phyloP scores from a whole-genome alignment of 1,284 basidiomycete species.

The Austroboletus niveus region DNA sequence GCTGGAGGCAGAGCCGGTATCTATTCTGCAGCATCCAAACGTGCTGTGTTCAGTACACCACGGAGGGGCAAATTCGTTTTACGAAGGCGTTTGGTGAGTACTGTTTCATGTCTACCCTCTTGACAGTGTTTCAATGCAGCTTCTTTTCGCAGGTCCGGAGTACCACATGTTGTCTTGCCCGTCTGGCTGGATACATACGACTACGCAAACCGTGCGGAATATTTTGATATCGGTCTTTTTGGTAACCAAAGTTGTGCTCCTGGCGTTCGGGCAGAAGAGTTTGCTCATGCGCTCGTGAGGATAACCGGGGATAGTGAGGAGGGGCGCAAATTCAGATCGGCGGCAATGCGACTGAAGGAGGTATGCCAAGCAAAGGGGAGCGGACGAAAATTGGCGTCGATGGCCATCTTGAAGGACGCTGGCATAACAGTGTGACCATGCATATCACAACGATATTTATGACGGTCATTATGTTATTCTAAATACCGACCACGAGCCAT shows the following conservation, averaged over 20 bases:
- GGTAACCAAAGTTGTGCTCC: slow-evolving; percentile 8
- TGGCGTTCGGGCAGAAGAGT: slow-evolving; percentile 9
- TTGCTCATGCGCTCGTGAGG: slow-evolving; percentile 8
- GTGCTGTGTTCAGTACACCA: slow-evolving; percentile 16
- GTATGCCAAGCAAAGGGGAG: slow-evolving; percentile 9
- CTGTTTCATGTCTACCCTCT: not conserved
- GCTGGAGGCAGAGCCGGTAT: slow-evolving; percentile 10
- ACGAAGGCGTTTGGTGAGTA: slow-evolving; percentile 12
- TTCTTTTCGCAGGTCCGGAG: slow-evolving; percentile 1
- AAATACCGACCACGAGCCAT: no score
- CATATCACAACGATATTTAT: no score
- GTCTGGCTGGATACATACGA: slow-evolving; percentile 19
- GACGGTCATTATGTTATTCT: no score
- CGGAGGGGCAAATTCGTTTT: slow-evolving; percentile 18
- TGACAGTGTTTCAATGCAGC: not conserved
- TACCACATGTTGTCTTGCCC: slow-evolving; percentile 13
- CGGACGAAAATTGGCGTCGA: slow-evolving; percentile 2
- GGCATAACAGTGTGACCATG: not conserved
- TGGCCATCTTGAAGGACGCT: slow-evolving; percentile 2
- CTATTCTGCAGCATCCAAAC: slow-evolving; percentile 15
- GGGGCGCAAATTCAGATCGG: slow-evolving; percentile 1
- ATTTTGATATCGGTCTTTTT: slow-evolving; percentile 12
- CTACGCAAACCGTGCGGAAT: slow-evolving; percentile 8
- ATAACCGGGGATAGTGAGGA: slow-evolving; percentile 7
- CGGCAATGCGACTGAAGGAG: slow-evolving; percentile 8